Base-by-base conservation (phyloP, 306 rosid species). In the Dryas octopetala region DNA sequence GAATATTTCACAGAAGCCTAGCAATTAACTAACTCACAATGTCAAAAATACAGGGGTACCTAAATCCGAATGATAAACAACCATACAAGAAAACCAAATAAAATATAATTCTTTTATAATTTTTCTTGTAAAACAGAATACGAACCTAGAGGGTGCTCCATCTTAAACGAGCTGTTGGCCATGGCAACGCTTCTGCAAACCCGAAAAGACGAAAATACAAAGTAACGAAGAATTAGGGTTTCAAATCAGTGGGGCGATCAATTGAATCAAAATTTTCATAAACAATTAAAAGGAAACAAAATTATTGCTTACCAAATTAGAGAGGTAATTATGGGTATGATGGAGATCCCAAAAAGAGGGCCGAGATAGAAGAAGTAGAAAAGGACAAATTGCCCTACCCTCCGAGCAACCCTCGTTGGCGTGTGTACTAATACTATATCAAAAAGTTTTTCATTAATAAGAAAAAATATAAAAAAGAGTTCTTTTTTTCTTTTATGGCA, bases 101-200 rank as follows among this genome's bases (percentile, higher is more conserved):
- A 4, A 64, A 17, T 2, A 41, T 23, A 26, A 48, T 49, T 6
- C 4, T 12, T 1, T 6, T 50, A 3, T 23, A 65, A 40, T 10
- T 0, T 41, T 62, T 15, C 11, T 17, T 43, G 4, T 52, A 19
- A 13, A 48, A 69, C 14, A 46, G 44, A 61, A 66, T 32, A 64
- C 88, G 61, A 82, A 87, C 90, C 86, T 40, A 87, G 81, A 38
- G 88, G 83, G 80, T 70, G 84, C 38, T 79, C 88, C 81, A 77
- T 62, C 81, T 82, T 84, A 60, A 79, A 87, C 40, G 83, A 72
- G 58, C 71, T 76, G 41, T 79, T 84, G 10, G 81, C 83, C 84
- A 79, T 84, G 73, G 77, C 51, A 65, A 76, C 54, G 75, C 62
- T 40, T 55, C 79, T 76, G 76, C 66, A 54, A 78, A 44, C 48